Evolutionary conservation across 306 rosid genomes (phyloP), one percentile per base, ranked within the genome.

Genomic region (Trifolium fragiferum): DNA sequence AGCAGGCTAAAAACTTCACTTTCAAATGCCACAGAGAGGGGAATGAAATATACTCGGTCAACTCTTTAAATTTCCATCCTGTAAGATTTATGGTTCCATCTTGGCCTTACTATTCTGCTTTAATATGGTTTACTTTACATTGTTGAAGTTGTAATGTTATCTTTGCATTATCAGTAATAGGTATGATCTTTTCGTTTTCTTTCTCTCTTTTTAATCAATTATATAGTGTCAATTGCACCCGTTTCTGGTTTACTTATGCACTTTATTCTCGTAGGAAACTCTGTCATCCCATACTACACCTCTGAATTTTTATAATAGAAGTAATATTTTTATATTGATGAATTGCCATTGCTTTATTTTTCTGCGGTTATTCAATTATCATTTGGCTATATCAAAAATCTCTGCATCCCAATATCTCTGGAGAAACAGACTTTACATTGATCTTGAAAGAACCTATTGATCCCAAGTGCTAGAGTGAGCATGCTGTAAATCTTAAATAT

Each of bases 21-120:
- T 94, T 94, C 81, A 94, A 91, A 82, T 90, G 98, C 84, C 98
- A 94, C 82, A 86, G 98, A 82, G 98, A 91, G 62, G 91, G 88
- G 35, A 80, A 80, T 30, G 96, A 91, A 47, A 91, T 91, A 76
- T 91, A 89, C 75, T 87, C 98, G 1, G 98, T 94, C 83, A 94
- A 94, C 89, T 88, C 98, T 50, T 82, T 91, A 82, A 91, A 90
- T 82, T 94, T 94, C 75, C 98, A 94, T 82, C 98, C 98, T 3
- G 98, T 94, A 91, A 85, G 93, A 66, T 76, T 77, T 66, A 21
- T 63, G 65, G 43, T 55, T 81, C 70, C 49, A 25, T 66, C 44
- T 41, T 25, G 19, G 73, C 40, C 68, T 63, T 54, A 46, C 32
- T 61, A 19, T 68, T 61, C 43, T 61, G 15, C 63, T 75, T 80